Evolutionary conservation across 495 filamentous ascomycete genomes (phyloP), one percentile per base, ranked within the genome.

Genomic region (Tetracladium marchalianum): DNA sequence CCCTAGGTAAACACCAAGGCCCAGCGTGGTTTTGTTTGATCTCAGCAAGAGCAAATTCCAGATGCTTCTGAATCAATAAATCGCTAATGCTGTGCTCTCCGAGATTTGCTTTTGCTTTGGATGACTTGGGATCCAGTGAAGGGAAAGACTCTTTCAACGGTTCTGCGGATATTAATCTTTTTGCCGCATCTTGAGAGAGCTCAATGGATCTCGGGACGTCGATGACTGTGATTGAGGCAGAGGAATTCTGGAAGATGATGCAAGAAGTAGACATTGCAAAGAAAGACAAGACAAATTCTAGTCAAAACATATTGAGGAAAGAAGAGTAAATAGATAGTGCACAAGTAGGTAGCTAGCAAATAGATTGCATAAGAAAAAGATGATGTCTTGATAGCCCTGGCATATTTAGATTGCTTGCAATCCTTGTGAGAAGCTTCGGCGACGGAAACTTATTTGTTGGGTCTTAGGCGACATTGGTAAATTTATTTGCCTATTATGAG

Each of bases 1-100:
- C 31, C 16, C 73, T 66, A 7, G 66, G 64, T 11, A 73, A 53
- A 47, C 62, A 70, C 67, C 69, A 77, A 5, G 59, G 60, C 11
- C 69, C 71, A 6, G 54, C n/a, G 43, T 70, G 64, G 24, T 46
- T 48, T 4, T 31, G 32, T 17, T 37, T 52, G 13, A 64, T 56
- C 16, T 66, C 53, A 11, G 66, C 50, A 16, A 76, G 60, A 18
- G 72, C 68, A 41, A 60, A 31, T 16, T 57, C 27, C 27, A 57
- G 12, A 41, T 50, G 35, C 31, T 48, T 52, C 31, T 52, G 44
- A 5, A 52, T 7, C 2, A 60, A 27, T 6, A 60, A 31, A 13
- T 57, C 54, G 0, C 47, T 32, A 19, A 60, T 33, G 2, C 48
- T 24, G 2, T 36, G 2, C 15, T 39, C n/a, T 33, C 33, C 36